phyloP scores from a whole-genome alignment of 2,329 filamentous ascomycete genomes.

The Trichoderma afroharzianum region DNA sequence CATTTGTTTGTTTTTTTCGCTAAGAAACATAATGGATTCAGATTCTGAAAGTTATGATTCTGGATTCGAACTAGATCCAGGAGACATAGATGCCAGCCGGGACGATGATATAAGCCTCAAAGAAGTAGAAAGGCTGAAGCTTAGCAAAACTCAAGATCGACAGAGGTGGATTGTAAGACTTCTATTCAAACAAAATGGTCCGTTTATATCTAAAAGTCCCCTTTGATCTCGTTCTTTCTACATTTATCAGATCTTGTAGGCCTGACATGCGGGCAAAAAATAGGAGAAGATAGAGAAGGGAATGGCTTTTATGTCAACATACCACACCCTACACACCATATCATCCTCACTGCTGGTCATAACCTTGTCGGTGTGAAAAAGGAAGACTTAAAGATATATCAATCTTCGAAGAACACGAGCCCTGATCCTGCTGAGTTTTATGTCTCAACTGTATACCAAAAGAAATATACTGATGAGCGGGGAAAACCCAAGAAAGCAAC shows the following conservation, averaged over 20 bases:
- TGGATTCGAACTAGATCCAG: neutral
- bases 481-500: neutral
- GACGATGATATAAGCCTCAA: neutral
- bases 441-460: neutral
- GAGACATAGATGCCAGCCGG: neutral
- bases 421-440: neutral
- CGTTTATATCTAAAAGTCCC: neutral
- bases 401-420: neutral
- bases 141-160: neutral
- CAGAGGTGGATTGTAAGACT: neutral
- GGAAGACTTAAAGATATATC: neutral
- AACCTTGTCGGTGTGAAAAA: neutral
- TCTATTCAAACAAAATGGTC: neutral
- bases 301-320: neutral
- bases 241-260: too few relatives aligned
- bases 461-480: neutral
- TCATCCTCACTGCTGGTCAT: neutral
- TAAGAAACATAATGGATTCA: neutral
- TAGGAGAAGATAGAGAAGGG: neutral
- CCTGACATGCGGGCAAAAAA: neutral
- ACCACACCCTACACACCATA: neutral
- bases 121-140: neutral
- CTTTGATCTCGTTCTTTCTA: neutral
- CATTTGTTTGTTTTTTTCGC: neutral
- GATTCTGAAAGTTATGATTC: neutral